These are phyloP conservation scores for Glycine tomentella DNA, from an alignment of 306 rosid genomes.

Conservation along the genomic window DNA sequence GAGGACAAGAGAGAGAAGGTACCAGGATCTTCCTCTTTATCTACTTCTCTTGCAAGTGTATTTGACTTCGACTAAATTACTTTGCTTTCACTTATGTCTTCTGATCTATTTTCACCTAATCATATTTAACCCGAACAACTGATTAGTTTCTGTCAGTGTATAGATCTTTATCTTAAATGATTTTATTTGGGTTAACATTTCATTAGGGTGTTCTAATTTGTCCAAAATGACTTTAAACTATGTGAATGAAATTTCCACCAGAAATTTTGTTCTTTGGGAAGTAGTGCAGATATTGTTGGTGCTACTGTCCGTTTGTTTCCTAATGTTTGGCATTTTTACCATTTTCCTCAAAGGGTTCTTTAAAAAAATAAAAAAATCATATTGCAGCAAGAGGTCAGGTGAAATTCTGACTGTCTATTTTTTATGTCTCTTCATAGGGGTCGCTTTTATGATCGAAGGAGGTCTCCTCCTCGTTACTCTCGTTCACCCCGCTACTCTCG, in stretches of 20 bases:
- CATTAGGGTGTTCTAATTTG: neutral
- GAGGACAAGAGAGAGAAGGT: conserved; percentile 91
- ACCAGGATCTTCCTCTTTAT: neutral
- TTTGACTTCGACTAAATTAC: neutral
- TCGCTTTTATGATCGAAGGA: conserved; percentile 68
- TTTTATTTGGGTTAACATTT: neutral
- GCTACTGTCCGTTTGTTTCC: neutral
- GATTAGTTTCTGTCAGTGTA: neutral
- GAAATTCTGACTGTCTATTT: conserved; percentile 31
- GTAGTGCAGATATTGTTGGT: neutral
- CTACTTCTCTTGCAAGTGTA: neutral
- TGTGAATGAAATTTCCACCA: neutral
- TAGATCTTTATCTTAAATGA: neutral
- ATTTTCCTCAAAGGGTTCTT: neutral
- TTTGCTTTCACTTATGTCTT: neutral
- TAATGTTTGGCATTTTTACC: neutral
- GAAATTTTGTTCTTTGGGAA: neutral
- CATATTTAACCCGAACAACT: neutral
- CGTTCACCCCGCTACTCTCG: conserved; percentile 75
- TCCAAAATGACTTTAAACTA: neutral
- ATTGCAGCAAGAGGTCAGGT: neutral
- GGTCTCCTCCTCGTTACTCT: conserved; percentile 86
- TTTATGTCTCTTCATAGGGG: conserved; percentile 51
- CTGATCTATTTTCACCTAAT: neutral
- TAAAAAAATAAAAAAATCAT: neutral